phyloP scores from a whole-genome alignment of 2,329 filamentous ascomycete genomes.

The Aspergillus aculeatus region DNA sequence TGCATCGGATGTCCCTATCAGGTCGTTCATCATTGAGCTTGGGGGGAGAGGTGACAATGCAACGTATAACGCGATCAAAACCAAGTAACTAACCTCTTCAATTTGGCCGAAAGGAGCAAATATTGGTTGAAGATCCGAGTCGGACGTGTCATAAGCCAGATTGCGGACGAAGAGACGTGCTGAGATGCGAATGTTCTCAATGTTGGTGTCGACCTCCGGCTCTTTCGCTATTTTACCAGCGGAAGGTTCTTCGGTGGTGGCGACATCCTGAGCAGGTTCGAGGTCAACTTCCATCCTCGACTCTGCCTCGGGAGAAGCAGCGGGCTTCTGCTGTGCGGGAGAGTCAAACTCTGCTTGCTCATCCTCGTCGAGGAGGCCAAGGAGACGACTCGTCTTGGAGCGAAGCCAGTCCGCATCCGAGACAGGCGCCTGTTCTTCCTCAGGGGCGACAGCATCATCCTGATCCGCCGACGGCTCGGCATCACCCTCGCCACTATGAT shows the following conservation, averaged over 20 bases:
- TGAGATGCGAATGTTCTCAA: slow-evolving; percentile 67
- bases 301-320: slow-evolving; percentile 14
- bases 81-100: slow-evolving; percentile 72
- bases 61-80: slow-evolving; percentile 7
- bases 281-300: slow-evolving; percentile 10
- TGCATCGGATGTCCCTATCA: slow-evolving; percentile 99
- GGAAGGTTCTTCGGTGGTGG: slow-evolving; percentile 10
- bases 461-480: slow-evolving; percentile 17
- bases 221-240: slow-evolving; percentile 12
- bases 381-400: slow-evolving; percentile 78
- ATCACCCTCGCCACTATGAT: slow-evolving; percentile 21
- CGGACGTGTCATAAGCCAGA: slow-evolving; percentile 73
- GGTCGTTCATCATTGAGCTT: slow-evolving; percentile 83
- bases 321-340: slow-evolving; percentile 23
- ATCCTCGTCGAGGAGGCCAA: slow-evolving; percentile 78
- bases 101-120: slow-evolving; percentile 72
- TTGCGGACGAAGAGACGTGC: slow-evolving; percentile 86
- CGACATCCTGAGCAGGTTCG: slow-evolving; percentile 16
- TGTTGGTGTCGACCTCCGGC: slow-evolving; percentile 41
- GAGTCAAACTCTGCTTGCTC: slow-evolving; percentile 43
- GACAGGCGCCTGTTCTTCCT: slow-evolving; percentile 33
- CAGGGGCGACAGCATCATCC: slow-evolving; percentile 25
- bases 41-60: slow-evolving; percentile 16
- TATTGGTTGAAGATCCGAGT: slow-evolving; percentile 70
- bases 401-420: slow-evolving; percentile 90